Percentiles rank a stretch among this genome's conserved stretches.
Conservation (phyloP, 805 yeast genomes). For the Torulaspora franciscae region DNA sequence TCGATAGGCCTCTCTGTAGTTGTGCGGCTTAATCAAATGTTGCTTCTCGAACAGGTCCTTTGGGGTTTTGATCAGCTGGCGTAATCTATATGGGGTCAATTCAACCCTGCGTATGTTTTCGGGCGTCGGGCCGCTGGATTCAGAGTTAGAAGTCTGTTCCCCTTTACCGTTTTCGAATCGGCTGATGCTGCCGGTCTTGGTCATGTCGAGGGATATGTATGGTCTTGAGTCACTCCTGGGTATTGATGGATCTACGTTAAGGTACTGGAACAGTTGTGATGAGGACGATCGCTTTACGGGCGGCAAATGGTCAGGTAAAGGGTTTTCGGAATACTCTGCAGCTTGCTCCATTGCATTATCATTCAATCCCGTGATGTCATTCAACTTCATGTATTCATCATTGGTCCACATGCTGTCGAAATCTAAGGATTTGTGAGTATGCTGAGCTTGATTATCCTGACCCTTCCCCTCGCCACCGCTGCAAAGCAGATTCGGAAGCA, state of each 20-base stretch:
- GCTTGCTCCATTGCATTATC: background rate
- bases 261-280: conserved; percentile 10
- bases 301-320: background rate
- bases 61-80: conserved; percentile 23
- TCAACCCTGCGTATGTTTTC: conserved; percentile 5
- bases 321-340: background rate
- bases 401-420: conserved; percentile 55
- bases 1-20: conserved; percentile 23
- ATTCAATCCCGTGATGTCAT: conserved; percentile 16
- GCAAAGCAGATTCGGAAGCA: conserved; percentile 7
- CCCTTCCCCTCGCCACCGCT: background rate
- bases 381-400: conserved; percentile 25
- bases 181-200: conserved; percentile 2
- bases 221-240: conserved; percentile 21
- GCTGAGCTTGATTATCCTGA: background rate
- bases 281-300: conserved; percentile 8
- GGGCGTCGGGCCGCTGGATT: conserved; percentile 9
- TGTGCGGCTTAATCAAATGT: conserved; percentile 21
- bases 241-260: conserved; percentile 8
- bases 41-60: conserved; percentile 22
- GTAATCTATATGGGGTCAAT: conserved; percentile 20
- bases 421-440: background rate
- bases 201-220: conserved; percentile 22
- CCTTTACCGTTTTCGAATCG: conserved; percentile 3
- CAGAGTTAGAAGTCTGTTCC: conserved; percentile 1